A percentile compares a stretch with the other conserved stretches of the same genome.
These are phyloP conservation scores for Sporormia fimetaria DNA, from an alignment of 495 filamentous ascomycete species.

Conservation along the genomic window DNA sequence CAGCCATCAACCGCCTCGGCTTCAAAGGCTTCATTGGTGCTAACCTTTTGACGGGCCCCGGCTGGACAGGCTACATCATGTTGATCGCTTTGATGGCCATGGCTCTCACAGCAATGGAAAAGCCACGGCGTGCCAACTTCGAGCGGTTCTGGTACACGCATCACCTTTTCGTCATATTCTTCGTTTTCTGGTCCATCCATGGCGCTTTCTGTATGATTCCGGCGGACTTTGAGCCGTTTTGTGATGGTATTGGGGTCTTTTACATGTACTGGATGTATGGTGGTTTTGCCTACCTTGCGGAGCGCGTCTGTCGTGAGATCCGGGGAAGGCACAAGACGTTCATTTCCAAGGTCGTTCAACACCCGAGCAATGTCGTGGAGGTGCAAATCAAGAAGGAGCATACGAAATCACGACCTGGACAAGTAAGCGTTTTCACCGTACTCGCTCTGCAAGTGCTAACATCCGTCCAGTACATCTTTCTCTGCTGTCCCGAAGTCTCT, in stretches of 20 bases:
- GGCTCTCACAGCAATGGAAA: constrained; percentile 57
- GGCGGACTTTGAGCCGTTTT: constrained; percentile 59
- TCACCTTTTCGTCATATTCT: constrained; percentile 68
- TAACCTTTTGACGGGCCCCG: constrained; percentile 62
- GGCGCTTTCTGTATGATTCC: constrained; percentile 75
- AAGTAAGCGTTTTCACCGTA: constrained; percentile 31
- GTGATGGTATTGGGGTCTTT: constrained; percentile 60
- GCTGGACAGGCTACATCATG: constrained; percentile 75
- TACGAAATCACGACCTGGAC: constrained; percentile 64
- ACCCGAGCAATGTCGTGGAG: constrained; percentile 71
- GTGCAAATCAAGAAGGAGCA: constrained; percentile 78
- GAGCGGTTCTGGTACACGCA: constrained; percentile 75
- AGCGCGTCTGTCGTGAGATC: constrained; percentile 58
- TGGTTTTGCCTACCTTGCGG: constrained; percentile 58
- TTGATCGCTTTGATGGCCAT: constrained; percentile 55
- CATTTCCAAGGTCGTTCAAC: constrained; percentile 73
- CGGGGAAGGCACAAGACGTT: constrained; percentile 63
- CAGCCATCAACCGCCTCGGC: constrained; percentile 57
- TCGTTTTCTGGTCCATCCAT: constrained; percentile 72
- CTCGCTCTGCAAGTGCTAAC: constrained; percentile 4
- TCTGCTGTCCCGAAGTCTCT: constrained; percentile 70
- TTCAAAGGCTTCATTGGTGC: constrained; percentile 58
- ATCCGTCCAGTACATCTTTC: constrained; percentile 52
- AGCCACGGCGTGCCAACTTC: constrained; percentile 56
- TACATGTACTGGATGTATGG: constrained; percentile 75